Evolutionary conservation across 305 asterid species (phyloP).

Genomic region (Plantago lanceolata): DNA sequence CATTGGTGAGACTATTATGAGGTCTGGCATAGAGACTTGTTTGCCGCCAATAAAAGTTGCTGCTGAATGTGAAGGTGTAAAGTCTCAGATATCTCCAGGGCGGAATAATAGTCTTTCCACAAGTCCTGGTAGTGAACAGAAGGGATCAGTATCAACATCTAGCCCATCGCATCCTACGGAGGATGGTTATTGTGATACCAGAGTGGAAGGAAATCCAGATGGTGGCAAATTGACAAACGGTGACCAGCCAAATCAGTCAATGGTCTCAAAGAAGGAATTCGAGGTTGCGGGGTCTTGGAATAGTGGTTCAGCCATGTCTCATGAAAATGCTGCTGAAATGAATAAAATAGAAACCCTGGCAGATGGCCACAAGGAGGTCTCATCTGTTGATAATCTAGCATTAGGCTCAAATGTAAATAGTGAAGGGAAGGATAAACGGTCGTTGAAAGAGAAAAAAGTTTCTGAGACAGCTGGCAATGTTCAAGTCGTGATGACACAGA

Average conservation of each 20-base stretch:
- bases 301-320: constrained; percentile 32
- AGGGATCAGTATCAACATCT: constrained; percentile 35
- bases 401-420: constrained; percentile 26
- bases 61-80: constrained; percentile 32
- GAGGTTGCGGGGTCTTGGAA: constrained; percentile 35
- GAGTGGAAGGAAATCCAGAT: constrained; percentile 32
- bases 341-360: not conserved
- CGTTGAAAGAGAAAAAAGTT: constrained; percentile 38
- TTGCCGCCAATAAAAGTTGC: too few relatives aligned
- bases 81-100: constrained; percentile 29
- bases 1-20: constrained; percentile 32
- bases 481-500: constrained; percentile 16
- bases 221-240: constrained; percentile 46
- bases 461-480: constrained; percentile 23
- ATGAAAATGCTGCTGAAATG: constrained; percentile 7
- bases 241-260: constrained; percentile 32
- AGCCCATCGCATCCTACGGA: constrained; percentile 28
- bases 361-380: constrained; percentile 26
- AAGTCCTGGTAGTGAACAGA: constrained; percentile 24
- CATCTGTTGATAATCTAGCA: constrained; percentile 30
- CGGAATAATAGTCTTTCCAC: constrained; percentile 34
- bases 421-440: constrained; percentile 42
- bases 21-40: constrained; percentile 20
- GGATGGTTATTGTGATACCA: constrained; percentile 30
- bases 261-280: constrained; percentile 38